Evolutionary conservation across 2,329 filamentous ascomycete species (phyloP).

Genomic region (Cercospora citrullina): DNA sequence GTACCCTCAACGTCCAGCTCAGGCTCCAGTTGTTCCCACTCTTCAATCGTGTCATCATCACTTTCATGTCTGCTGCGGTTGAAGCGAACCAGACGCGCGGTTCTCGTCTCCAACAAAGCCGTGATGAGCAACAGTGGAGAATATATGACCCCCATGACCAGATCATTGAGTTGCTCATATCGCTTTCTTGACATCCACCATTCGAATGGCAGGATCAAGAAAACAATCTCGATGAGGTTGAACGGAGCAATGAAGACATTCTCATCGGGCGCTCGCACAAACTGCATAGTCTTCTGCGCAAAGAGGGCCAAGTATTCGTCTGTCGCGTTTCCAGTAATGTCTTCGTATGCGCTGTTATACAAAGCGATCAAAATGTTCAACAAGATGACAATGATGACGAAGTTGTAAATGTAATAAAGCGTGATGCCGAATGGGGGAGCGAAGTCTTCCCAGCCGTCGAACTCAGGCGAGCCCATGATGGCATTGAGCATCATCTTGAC

Average conservation of each 20-base stretch:
- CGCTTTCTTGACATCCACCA: conserved; percentile 82
- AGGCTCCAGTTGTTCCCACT: conserved; percentile 82
- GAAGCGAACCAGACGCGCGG: conserved; percentile 45
- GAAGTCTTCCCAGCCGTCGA: conserved; percentile 84
- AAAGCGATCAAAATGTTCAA: conserved; percentile 96
- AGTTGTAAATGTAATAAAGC: conserved; percentile 96
- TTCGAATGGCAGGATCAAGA: conserved; percentile 77
- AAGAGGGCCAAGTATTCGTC: conserved; percentile 96
- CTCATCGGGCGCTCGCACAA: conserved; percentile 93
- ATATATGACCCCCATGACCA: conserved; percentile 84
- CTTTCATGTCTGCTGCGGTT: conserved; percentile 81
- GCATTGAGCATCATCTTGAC: conserved; percentile 82
- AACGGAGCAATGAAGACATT: conserved; percentile 97
- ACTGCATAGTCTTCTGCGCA: conserved; percentile 92
- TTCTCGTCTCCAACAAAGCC: conserved; percentile 57
- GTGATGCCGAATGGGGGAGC: conserved; percentile 90
- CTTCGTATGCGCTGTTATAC: conserved; percentile 94
- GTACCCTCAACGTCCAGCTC: conserved; percentile 78
- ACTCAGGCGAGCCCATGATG: conserved; percentile 89
- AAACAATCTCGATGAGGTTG: conserved; percentile 86
- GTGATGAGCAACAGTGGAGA: conserved; percentile 78
- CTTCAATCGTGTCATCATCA: conserved; percentile 84
- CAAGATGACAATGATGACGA: conserved; percentile 91
- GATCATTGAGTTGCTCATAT: conserved; percentile 84
- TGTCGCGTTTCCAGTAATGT: conserved; percentile 87